Conservation (phyloP, 2,329 filamentous ascomycete genomes). For the Dothiorella sarmentorum region DNA sequence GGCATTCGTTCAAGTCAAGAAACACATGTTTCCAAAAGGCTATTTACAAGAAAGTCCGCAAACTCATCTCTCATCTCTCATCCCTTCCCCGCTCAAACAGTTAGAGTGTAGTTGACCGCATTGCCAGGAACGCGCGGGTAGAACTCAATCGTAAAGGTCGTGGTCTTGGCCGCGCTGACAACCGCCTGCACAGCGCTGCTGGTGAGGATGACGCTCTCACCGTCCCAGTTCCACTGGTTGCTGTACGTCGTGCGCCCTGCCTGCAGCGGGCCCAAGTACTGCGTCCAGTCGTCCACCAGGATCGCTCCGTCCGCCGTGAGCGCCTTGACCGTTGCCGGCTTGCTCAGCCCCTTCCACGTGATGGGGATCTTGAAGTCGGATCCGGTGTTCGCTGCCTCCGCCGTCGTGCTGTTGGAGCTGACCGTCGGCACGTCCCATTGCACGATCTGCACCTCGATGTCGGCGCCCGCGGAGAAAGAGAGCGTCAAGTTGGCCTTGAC, state of each 20-base stretch:
- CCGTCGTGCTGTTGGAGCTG: slow-evolving; percentile 25
- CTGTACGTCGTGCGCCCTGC: slow-evolving; percentile 47
- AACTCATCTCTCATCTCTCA: not conserved
- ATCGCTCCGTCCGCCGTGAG: slow-evolving; percentile 47
- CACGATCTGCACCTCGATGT: slow-evolving; percentile 48
- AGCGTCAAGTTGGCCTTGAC: slow-evolving; percentile 52
- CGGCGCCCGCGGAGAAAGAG: slow-evolving; percentile 51
- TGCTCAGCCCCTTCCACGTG: slow-evolving; percentile 50
- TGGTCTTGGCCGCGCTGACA: slow-evolving; percentile 42
- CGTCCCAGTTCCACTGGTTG: slow-evolving; percentile 53
- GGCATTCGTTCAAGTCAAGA: not conserved
- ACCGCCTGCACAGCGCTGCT: slow-evolving; percentile 47
- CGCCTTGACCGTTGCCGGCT: slow-evolving; percentile 52
- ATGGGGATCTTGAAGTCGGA: slow-evolving; percentile 50
- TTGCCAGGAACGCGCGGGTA: slow-evolving; percentile 52
- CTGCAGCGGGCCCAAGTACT: slow-evolving; percentile 52
- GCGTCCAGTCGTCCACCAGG: slow-evolving; percentile 56
- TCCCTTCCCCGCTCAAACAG: slow-evolving; percentile 32
- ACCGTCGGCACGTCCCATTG: slow-evolving; percentile 51
- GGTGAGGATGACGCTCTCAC: slow-evolving; percentile 46
- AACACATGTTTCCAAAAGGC: not conserved
- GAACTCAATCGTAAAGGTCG: slow-evolving; percentile 55
- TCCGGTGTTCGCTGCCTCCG: slow-evolving; percentile 34
- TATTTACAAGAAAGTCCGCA: slow-evolving; percentile 6
- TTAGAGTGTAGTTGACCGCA: slow-evolving; percentile 48